A percentile compares a stretch with the other conserved stretches of the same genome.
These are phyloP conservation scores for Rhynchospora breviuscula DNA, from an alignment of 176 grass and related monocot species.

Conservation along the genomic window DNA sequence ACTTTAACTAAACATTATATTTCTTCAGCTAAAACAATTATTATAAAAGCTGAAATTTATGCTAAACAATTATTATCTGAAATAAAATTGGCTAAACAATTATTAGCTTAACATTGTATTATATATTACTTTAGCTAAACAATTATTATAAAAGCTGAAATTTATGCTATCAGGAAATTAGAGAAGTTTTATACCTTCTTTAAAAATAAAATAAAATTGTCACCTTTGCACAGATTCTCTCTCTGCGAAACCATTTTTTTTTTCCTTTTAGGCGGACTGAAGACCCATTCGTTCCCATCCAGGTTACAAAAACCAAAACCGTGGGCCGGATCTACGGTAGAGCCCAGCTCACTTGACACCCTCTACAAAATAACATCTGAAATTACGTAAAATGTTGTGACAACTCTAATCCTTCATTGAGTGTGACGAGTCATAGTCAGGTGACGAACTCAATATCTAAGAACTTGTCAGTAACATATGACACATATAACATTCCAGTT, in stretches of 20 bases:
- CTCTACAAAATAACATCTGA: neutral
- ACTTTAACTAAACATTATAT: neutral
- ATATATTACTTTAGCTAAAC: too few species aligned
- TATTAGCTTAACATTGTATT: too few species aligned
- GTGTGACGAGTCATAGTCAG: neutral
- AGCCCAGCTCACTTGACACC: neutral
- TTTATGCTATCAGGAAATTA: neutral
- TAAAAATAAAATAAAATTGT: too few species aligned
- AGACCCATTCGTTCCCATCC: neutral
- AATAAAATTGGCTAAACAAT: too few species aligned
- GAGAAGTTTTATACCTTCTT: neutral
- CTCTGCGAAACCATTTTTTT: too few species aligned
- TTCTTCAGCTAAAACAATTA: too few species aligned
- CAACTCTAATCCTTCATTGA: neutral
- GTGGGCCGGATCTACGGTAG: neutral
- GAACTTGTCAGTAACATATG: neutral
- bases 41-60: too few species aligned
- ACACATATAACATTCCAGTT: neutral
- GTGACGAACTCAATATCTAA: neutral
- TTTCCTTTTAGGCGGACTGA: neutral
- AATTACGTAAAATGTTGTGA: neutral
- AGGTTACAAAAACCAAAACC: neutral
- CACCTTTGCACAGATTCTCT: too few species aligned
- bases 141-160: neutral
- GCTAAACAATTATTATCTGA: too few species aligned